Percentiles rank a stretch among this genome's conserved stretches.
These are phyloP conservation scores for Phytopythium ostracodes DNA, from an alignment of 352 stramenopile species.

Conservation along the genomic window DNA sequence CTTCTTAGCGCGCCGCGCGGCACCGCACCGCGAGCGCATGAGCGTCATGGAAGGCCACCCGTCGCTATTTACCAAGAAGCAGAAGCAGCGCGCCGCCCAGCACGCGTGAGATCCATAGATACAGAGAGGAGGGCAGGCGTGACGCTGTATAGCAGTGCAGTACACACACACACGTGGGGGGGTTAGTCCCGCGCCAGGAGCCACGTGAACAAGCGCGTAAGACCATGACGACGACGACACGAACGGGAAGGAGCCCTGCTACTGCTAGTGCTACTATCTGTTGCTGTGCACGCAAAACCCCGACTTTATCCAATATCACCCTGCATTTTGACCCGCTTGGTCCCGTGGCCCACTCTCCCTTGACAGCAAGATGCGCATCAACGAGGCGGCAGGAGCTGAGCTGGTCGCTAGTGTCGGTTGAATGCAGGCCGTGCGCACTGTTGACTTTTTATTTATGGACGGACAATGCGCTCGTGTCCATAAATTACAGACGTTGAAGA, in stretches of 20 bases:
- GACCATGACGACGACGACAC: neutral
- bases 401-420: too few relatives aligned
- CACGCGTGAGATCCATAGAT: slow-evolving; percentile 6
- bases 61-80: slow-evolving; percentile 70
- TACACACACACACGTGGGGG: too few relatives aligned
- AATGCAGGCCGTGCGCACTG: too few relatives aligned
- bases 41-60: slow-evolving; percentile 65
- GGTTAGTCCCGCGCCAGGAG: neutral
- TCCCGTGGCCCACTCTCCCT: too few relatives aligned
- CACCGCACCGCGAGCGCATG: slow-evolving; percentile 55
- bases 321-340: neutral
- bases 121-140: too few relatives aligned
- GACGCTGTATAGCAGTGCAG: too few relatives aligned
- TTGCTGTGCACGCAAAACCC: neutral
- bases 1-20: slow-evolving; percentile 49
- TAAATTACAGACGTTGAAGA: neutral
- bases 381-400: too few relatives aligned
- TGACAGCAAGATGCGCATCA: too few relatives aligned
- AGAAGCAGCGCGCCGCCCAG: slow-evolving; percentile 35
- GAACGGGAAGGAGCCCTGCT: neutral
- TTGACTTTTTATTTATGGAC: too few relatives aligned
- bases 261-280: too few relatives aligned
- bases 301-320: neutral
- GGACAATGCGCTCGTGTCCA: too few relatives aligned
- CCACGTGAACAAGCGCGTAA: neutral